A percentile compares a stretch with the other conserved stretches of the same genome.
Evolutionary conservation across 1,284 basidiomycete genomes (phyloP).

Genomic region (Microbotryum intermedium): DNA sequence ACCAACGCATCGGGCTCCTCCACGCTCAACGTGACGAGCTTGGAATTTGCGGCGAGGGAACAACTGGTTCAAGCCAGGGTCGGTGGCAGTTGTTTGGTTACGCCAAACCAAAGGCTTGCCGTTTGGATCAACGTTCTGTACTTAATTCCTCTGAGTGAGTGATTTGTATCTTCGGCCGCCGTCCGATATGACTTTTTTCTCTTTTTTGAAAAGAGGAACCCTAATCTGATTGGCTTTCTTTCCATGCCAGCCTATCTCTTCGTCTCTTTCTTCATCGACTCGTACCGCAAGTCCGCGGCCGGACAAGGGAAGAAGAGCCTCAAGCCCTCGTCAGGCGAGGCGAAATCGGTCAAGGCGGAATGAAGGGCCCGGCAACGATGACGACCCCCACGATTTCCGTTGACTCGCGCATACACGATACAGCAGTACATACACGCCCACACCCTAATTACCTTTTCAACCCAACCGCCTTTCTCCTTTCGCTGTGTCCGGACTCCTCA

Average conservation of each 20-base stretch:
- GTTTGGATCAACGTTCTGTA: constrained; percentile 21
- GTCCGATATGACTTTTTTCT: neutral
- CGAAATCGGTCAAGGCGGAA: neutral
- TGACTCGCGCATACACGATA: too few relatives aligned
- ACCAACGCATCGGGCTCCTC: neutral
- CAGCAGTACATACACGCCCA: too few relatives aligned
- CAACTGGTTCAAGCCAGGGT: constrained; percentile 7
- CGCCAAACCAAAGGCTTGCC: constrained; percentile 12
- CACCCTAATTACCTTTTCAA: too few relatives aligned
- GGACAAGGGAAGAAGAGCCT: neutral
- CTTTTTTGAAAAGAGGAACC: neutral
- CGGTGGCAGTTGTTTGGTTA: constrained; percentile 16
- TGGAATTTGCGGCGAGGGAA: neutral
- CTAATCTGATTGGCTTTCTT: neutral
- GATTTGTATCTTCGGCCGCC: neutral
- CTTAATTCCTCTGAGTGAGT: constrained; percentile 13
- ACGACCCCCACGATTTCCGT: too few relatives aligned
- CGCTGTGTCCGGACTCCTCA: too few relatives aligned
- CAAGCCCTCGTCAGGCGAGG: neutral
- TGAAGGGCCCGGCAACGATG: neutral
- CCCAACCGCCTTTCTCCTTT: too few relatives aligned
- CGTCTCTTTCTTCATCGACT: constrained; percentile 23
- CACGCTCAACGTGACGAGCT: neutral
- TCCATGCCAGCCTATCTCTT: constrained; percentile 19
- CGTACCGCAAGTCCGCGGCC: constrained; percentile 8